These are phyloP conservation scores for Fusarium sp. DNA, from an alignment of 2,329 filamentous ascomycete genomes.

Conservation along the genomic window DNA sequence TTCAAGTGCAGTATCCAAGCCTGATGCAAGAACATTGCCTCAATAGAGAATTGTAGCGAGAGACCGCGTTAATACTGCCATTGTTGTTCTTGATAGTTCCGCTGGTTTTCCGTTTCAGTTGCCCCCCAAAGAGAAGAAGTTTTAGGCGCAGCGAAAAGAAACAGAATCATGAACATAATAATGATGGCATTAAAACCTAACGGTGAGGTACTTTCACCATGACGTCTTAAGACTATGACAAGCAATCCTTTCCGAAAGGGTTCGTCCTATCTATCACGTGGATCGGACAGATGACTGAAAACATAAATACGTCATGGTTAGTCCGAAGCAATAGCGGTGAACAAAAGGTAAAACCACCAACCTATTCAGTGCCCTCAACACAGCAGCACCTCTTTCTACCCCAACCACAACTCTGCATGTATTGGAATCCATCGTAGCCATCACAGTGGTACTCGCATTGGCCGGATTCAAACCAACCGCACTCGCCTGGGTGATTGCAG, in stretches of 20 bases:
- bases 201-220: neutral
- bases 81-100: neutral
- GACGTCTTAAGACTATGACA: neutral
- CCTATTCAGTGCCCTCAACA: neutral
- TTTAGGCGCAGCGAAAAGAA: neutral
- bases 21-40: neutral
- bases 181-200: neutral
- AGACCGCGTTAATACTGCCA: neutral
- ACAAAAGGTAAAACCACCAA: neutral
- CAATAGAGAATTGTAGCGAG: neutral
- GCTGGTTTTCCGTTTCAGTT: neutral
- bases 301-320: neutral
- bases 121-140: neutral
- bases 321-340: neutral
- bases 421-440: constrained; percentile 2
- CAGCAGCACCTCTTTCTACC: constrained; percentile 7
- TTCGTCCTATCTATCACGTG: neutral
- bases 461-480: neutral
- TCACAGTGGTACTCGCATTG: constrained; percentile 13
- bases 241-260: neutral
- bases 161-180: neutral
- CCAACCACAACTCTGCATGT: constrained; percentile 5
- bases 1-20: neutral
- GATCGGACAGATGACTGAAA: neutral
- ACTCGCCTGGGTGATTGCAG: constrained; percentile 6